phyloP scores from a whole-genome alignment of 2,329 filamentous ascomycete species.

The Talaromyces sp. region DNA sequence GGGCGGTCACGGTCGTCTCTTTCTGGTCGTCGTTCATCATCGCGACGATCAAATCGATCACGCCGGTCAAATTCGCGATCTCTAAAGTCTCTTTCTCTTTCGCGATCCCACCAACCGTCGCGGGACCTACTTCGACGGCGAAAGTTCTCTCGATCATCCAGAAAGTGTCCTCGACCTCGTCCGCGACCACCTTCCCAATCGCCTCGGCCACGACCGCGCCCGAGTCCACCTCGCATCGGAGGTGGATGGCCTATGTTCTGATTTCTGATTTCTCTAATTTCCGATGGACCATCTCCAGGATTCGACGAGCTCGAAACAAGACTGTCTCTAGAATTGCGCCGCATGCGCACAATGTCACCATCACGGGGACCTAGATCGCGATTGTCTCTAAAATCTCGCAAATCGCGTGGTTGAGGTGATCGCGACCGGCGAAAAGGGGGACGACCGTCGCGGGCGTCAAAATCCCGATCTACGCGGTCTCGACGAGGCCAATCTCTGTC shows the following conservation, averaged over 20 bases:
- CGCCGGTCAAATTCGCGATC: conserved; percentile 37
- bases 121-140: conserved; percentile 46
- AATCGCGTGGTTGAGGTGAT: conserved; percentile 39
- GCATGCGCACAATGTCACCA: conserved; percentile 41
- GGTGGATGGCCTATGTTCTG: conserved; percentile 31
- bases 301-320: conserved; percentile 39
- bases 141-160: conserved; percentile 45
- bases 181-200: conserved; percentile 47
- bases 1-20: conserved; percentile 36
- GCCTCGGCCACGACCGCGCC: conserved; percentile 45
- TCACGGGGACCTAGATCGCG: conserved; percentile 39
- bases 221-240: conserved; percentile 37
- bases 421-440: conserved; percentile 46
- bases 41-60: conserved; percentile 34
- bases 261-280: not conserved
- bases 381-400: conserved; percentile 42
- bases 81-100: conserved; percentile 36
- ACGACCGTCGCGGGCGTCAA: conserved; percentile 45
- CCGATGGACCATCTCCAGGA: conserved; percentile 37
- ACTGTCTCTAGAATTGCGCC: conserved; percentile 47
- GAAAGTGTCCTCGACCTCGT: conserved; percentile 40
- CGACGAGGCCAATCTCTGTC: conserved; percentile 49
- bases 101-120: conserved; percentile 45
- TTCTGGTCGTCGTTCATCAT: conserved; percentile 37
- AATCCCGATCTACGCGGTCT: conserved; percentile 50